Conservation (phyloP, 306 rosid genomes). For the Glycine latifolia region DNA sequence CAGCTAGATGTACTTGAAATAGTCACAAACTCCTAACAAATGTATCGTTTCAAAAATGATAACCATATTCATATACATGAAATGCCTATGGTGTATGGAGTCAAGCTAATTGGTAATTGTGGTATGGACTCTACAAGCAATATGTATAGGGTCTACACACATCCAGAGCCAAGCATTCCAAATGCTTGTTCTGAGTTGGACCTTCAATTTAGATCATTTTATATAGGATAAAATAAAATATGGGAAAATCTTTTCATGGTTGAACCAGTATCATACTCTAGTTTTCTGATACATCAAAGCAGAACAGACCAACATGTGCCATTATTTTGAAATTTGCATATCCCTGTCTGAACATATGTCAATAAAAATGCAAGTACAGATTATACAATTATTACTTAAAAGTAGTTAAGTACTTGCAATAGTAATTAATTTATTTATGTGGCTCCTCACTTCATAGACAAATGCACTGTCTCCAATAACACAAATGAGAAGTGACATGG, state of each 20-base stretch:
- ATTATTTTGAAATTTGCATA: constrained; percentile 23
- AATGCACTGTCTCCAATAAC: constrained; percentile 21
- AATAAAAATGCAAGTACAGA: constrained; percentile 3
- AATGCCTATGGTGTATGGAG: neutral
- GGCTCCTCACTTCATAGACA: neutral
- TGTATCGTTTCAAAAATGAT: constrained; percentile 6
- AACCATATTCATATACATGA: constrained; percentile 7
- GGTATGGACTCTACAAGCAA: neutral
- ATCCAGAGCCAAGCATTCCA: constrained; percentile 27
- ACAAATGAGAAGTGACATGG: neutral
- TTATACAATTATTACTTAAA: constrained; percentile 6
- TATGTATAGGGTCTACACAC: neutral
- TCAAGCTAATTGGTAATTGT: neutral
- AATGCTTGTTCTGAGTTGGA: neutral
- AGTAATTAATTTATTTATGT: constrained; percentile 23
- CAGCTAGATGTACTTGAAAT: constrained; percentile 8
- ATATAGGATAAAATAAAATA: neutral
- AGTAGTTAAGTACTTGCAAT: constrained; percentile 3
- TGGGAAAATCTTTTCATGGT: neutral
- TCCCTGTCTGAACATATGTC: neutral
- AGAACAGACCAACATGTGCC: neutral
- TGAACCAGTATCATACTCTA: neutral
- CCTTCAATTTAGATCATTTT: neutral
- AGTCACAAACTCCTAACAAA: constrained; percentile 1
- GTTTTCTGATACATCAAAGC: constrained; percentile 11